phyloP scores from a whole-genome alignment of 2,329 filamentous ascomycete species.

The Pseudopyrenochaeta lycopersici region DNA sequence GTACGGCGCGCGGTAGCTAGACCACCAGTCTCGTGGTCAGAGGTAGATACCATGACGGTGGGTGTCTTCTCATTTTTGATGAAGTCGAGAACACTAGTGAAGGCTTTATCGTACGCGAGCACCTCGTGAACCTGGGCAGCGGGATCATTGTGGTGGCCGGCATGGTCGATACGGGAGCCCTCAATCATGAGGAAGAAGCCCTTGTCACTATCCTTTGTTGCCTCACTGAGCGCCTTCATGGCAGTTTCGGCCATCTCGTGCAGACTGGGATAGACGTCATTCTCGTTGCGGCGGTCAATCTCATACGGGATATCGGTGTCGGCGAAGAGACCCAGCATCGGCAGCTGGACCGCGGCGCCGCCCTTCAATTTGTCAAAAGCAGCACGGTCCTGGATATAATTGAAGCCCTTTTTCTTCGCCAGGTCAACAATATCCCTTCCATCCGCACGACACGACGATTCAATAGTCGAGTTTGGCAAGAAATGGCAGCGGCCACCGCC shows the following conservation, averaged over 20 bases:
- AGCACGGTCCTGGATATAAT: conserved; percentile 75
- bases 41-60: conserved; percentile 86
- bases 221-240: conserved; percentile 78
- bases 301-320: conserved; percentile 87
- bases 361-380: conserved; percentile 78
- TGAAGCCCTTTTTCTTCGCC: conserved; percentile 82
- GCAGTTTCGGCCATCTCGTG: conserved; percentile 91
- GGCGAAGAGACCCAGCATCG: conserved; percentile 87
- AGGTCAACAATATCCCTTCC: conserved; percentile 76
- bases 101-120: conserved; percentile 90
- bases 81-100: conserved; percentile 85
- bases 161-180: conserved; percentile 94
- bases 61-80: conserved; percentile 76
- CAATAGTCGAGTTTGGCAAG: conserved; percentile 75
- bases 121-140: conserved; percentile 77
- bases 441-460: conserved; percentile 84
- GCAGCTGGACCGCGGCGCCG: conserved; percentile 75
- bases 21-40: conserved; percentile 96
- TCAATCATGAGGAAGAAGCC: conserved; percentile 99
- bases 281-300: conserved; percentile 82
- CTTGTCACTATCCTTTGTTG: conserved; percentile 83
- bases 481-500: conserved; percentile 95
- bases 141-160: conserved; percentile 71
- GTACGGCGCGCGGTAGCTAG: conserved; percentile 80
- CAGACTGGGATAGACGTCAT: conserved; percentile 84